phyloP scores from a whole-genome alignment of 177 flowering plant species.

The Vitis hybrid region DNA sequence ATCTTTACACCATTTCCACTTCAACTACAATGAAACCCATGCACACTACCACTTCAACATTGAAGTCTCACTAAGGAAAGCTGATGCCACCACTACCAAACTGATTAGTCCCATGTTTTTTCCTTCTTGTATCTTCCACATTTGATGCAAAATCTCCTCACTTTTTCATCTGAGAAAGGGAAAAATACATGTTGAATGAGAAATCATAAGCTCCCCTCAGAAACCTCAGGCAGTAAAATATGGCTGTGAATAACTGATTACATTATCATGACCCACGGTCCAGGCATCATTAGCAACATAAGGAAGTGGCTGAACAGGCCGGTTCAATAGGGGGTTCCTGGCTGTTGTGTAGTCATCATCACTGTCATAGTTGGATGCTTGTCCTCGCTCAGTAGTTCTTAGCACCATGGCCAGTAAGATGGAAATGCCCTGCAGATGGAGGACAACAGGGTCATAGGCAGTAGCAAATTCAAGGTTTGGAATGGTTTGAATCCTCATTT shows the following conservation, averaged over 20 bases:
- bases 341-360: conserved; percentile 23
- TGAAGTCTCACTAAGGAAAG: too few species aligned
- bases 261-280: conserved; percentile 2
- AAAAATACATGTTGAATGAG: background rate
- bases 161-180: too few species aligned
- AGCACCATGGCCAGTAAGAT: conserved; percentile 25
- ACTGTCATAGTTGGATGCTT: conserved; percentile 8
- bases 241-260: too few species aligned
- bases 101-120: too few species aligned
- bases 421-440: conserved; percentile 24
- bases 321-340: conserved; percentile 19
- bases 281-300: conserved; percentile 12
- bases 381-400: conserved; percentile 14
- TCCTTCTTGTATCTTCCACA: too few species aligned
- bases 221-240: background rate
- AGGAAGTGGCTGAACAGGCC: conserved; percentile 13
- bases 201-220: background rate
- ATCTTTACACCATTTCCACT: too few species aligned
- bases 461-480: background rate
- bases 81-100: too few species aligned
- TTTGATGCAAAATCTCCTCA: too few species aligned
- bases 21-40: too few species aligned
- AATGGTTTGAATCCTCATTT: too few species aligned
- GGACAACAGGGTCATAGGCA: background rate
- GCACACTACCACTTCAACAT: too few species aligned